Evolutionary conservation across 2,329 filamentous ascomycete genomes (phyloP).

Genomic region (Fusarium begoniae): DNA sequence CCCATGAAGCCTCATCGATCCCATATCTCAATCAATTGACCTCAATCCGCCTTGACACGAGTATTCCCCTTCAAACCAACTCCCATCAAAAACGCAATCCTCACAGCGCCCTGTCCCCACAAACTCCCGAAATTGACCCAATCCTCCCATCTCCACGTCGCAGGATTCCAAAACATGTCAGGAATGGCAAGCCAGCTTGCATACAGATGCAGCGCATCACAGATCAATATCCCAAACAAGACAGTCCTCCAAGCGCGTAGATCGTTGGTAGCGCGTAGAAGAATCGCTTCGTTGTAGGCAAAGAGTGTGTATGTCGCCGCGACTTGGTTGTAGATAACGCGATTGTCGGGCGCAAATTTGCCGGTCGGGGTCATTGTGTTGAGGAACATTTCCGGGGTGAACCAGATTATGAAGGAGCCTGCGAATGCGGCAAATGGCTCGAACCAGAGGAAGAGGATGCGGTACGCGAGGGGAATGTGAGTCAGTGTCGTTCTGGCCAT

Average conservation of each 20-base stretch:
- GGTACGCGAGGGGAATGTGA: slow-evolving; percentile 22
- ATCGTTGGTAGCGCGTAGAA: slow-evolving; percentile 21
- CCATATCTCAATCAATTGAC: neutral
- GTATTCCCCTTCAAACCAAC: neutral
- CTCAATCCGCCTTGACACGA: neutral
- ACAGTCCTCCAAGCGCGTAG: slow-evolving; percentile 18
- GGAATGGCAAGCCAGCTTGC: slow-evolving; percentile 22
- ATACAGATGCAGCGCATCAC: slow-evolving; percentile 27
- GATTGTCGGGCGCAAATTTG: slow-evolving; percentile 26
- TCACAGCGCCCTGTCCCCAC: slow-evolving; percentile 23
- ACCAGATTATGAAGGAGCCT: slow-evolving; percentile 6
- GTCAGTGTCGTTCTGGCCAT: neutral
- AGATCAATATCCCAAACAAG: slow-evolving; percentile 12
- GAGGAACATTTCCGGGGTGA: slow-evolving; percentile 4
- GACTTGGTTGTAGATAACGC: slow-evolving; percentile 30
- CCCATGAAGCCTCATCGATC: neutral
- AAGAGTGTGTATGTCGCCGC: slow-evolving; percentile 29
- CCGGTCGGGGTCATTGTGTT: slow-evolving; percentile 17
- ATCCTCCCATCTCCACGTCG: slow-evolving; percentile 27
- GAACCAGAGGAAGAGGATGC: slow-evolving; percentile 23
- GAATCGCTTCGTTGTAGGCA: slow-evolving; percentile 28
- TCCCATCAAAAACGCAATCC: slow-evolving; percentile 25
- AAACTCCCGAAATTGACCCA: slow-evolving; percentile 31
- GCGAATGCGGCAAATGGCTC: slow-evolving; percentile 17
- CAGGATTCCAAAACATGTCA: slow-evolving; percentile 14